Conservation (phyloP, 371 early-diverging fungal genomes). For the Mortierella sp. region DNA sequence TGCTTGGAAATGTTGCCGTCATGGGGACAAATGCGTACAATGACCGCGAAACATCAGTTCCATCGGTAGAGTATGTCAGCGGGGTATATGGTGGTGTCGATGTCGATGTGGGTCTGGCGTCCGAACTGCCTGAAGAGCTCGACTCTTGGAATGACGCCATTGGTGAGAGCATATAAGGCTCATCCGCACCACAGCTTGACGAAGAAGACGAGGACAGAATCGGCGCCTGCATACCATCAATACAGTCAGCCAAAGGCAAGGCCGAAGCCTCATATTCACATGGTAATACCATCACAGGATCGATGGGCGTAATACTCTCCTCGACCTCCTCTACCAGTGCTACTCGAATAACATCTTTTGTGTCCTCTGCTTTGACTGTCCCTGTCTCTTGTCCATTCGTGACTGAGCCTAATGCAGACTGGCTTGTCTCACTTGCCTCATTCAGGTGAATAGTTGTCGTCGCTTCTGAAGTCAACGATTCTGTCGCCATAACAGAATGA, state of each 20-base stretch:
- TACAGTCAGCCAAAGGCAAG: not conserved
- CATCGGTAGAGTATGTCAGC: not conserved
- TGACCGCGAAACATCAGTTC: conserved; percentile 5
- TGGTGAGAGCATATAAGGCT: not conserved
- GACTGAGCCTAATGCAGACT: not conserved
- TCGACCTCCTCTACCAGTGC: not conserved
- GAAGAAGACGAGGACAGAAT: not conserved
- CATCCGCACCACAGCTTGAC: conserved; percentile 1
- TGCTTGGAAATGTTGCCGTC: not conserved
- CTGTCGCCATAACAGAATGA: not conserved
- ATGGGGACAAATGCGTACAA: conserved; percentile 9
- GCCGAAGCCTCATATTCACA: not conserved
- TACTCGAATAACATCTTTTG: not conserved
- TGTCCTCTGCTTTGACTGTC: not conserved
- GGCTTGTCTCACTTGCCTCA: not conserved
- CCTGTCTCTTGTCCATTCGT: not conserved
- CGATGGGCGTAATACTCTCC: not conserved
- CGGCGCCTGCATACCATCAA: not conserved
- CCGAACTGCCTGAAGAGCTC: not conserved
- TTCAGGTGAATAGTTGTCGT: not conserved
- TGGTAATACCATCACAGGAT: not conserved
- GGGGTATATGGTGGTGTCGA: conserved; percentile 8
- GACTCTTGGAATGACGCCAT: conserved; percentile 9
- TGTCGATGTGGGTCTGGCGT: not conserved
- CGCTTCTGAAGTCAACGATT: not conserved